Conservation (phyloP, 768 basidiomycete species). For the Boletus sp. region DNA sequence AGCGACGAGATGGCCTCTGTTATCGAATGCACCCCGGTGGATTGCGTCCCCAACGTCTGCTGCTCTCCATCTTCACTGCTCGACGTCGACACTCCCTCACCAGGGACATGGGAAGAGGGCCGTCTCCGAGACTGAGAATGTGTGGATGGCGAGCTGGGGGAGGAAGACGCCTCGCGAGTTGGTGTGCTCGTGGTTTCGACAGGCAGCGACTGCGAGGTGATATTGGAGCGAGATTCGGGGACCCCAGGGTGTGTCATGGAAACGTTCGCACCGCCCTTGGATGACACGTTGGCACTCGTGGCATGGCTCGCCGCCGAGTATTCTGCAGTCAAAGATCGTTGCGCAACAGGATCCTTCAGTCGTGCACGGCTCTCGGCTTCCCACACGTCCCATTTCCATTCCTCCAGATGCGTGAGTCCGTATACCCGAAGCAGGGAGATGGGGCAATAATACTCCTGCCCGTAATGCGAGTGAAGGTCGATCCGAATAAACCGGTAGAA, state of each 20-base stretch:
- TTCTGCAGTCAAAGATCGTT: constrained; percentile 24
- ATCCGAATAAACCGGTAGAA: constrained; percentile 95
- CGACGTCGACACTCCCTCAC: background rate
- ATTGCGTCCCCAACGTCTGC: background rate
- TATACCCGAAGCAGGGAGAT: constrained; percentile 90
- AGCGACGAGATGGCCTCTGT: constrained; percentile 27
- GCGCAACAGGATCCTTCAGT: constrained; percentile 31
- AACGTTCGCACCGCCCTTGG: constrained; percentile 4
- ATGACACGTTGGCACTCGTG: background rate
- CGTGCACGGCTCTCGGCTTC: constrained; percentile 62
- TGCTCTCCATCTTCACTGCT: background rate
- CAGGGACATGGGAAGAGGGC: background rate
- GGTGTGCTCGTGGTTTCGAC: background rate
- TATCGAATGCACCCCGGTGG: constrained; percentile 9
- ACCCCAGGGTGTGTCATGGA: constrained; percentile 1
- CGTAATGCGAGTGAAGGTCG: constrained; percentile 92
- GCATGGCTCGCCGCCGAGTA: background rate
- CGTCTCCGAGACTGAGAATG: background rate
- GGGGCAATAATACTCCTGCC: constrained; percentile 95
- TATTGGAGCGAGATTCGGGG: background rate
- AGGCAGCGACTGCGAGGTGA: background rate
- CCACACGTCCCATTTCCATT: constrained; percentile 93
- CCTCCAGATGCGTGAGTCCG: constrained; percentile 93
- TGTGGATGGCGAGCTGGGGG: background rate
- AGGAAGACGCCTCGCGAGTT: background rate